Conservation (phyloP, 2,329 filamentous ascomycete species). For the Niveomyces coronatus region DNA sequence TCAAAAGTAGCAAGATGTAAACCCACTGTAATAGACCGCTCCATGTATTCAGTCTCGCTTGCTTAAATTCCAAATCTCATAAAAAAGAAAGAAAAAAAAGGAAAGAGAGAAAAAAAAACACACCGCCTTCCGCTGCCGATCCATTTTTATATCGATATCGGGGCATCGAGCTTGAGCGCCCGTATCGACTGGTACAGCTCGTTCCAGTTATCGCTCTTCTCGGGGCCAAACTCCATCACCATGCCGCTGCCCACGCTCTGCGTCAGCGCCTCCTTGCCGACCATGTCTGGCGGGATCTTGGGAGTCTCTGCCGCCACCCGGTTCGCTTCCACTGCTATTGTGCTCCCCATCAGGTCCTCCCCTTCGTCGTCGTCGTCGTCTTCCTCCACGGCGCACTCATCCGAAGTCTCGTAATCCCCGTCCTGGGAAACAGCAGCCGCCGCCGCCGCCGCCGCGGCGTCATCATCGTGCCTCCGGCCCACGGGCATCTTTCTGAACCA, state of each 20-base stretch:
- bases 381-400: neutral
- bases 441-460: neutral
- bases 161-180: neutral
- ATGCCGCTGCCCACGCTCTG: neutral
- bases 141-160: neutral
- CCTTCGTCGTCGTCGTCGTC: too few species aligned
- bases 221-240: constrained; percentile 1
- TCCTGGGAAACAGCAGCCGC: neutral
- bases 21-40: too few species aligned
- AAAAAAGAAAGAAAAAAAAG: too few species aligned
- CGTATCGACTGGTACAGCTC: neutral
- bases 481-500: constrained; percentile 1
- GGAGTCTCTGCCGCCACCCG: too few species aligned
- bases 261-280: neutral
- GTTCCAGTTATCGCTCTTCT: neutral
- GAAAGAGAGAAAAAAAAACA: too few species aligned
- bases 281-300: too few species aligned
- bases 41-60: too few species aligned
- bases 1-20: too few species aligned
- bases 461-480: neutral
- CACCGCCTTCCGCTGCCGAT: too few species aligned
- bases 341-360: too few species aligned
- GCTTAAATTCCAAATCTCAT: too few species aligned
- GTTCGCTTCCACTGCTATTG: too few species aligned
- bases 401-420: neutral